Conservation (phyloP, 2,329 filamentous ascomycete species). For the Ustulina deusta region DNA sequence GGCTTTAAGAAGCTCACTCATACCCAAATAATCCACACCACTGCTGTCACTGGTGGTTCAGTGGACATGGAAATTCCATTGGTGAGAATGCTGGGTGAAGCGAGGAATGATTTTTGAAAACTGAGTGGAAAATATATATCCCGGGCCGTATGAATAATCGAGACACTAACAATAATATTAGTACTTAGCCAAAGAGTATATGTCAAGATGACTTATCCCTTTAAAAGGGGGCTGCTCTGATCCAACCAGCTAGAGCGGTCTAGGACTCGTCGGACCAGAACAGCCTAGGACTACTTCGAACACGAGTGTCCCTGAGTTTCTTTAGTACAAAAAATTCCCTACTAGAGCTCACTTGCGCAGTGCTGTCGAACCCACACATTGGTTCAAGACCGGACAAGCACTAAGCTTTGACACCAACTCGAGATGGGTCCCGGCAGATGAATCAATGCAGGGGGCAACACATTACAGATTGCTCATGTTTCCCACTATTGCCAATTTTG, state of each 20-base stretch:
- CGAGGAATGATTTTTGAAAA: slow-evolving; percentile 18
- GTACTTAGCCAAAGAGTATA: slow-evolving; percentile 21
- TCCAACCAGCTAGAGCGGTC: slow-evolving; percentile 8
- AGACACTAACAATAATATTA: slow-evolving; percentile 38
- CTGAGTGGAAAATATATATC: slow-evolving; percentile 40
- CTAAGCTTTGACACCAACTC: slow-evolving; percentile 95
- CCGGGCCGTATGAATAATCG: slow-evolving; percentile 31
- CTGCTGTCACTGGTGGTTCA: not conserved
- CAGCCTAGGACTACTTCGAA: slow-evolving; percentile 44
- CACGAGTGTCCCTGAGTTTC: slow-evolving; percentile 33
- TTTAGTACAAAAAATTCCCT: slow-evolving; percentile 46
- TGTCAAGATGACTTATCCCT: slow-evolving; percentile 49
- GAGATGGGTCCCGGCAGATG: slow-evolving; percentile 81
- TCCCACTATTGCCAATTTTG: slow-evolving; percentile 30
- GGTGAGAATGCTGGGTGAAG: not conserved
- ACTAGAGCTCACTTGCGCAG: slow-evolving; percentile 28
- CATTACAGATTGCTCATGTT: slow-evolving; percentile 42
- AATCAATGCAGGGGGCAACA: slow-evolving; percentile 43
- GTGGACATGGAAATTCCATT: not conserved
- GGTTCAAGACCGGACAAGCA: slow-evolving; percentile 76
- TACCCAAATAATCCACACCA: not conserved
- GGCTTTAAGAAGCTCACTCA: no score
- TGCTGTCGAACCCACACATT: slow-evolving; percentile 44
- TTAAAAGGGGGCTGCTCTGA: slow-evolving; percentile 46
- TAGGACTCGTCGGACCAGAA: slow-evolving; percentile 11